These are phyloP conservation scores for Vicia sativa DNA, from an alignment of 306 rosid species.

Conservation along the genomic window DNA sequence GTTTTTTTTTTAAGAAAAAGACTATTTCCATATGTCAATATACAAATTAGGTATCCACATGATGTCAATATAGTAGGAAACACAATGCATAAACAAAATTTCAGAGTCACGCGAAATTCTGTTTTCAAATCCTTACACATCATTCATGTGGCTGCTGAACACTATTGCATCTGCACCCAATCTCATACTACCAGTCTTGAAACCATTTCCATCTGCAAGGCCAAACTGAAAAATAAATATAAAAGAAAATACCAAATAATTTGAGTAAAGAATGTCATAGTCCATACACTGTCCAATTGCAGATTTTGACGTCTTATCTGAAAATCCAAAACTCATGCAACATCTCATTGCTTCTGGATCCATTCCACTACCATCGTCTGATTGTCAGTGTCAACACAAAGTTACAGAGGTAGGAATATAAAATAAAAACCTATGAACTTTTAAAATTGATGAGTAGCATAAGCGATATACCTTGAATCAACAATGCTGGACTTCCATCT, in stretches of 20 bases:
- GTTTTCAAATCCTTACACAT: conserved; percentile 54
- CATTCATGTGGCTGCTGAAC: conserved; percentile 64
- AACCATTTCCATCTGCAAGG: conserved; percentile 95
- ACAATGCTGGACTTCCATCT: conserved; percentile 76
- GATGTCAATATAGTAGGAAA: background rate
- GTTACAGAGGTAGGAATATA: conserved; percentile 26
- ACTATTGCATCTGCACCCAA: conserved; percentile 94
- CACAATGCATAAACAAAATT: conserved; percentile 11
- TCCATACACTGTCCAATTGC: conserved; percentile 89
- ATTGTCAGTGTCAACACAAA: conserved; percentile 35
- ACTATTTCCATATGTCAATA: conserved; percentile 9
- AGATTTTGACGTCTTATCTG: conserved; percentile 67
- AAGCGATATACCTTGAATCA: conserved; percentile 72
- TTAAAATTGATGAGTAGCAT: background rate
- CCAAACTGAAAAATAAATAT: conserved; percentile 49
- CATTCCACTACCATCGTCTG: conserved; percentile 96
- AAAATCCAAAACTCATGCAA: conserved; percentile 96
- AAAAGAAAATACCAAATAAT: conserved; percentile 20
- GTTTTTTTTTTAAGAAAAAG: background rate
- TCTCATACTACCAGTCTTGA: conserved; percentile 97
- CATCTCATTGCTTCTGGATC: conserved; percentile 80
- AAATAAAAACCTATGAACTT: conserved; percentile 29
- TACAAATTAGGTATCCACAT: conserved; percentile 6
- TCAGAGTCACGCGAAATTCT: conserved; percentile 2
- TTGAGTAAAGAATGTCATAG: conserved; percentile 37